phyloP scores from a whole-genome alignment of 495 filamentous ascomycete genomes.

The Lophiotrema nucula region DNA sequence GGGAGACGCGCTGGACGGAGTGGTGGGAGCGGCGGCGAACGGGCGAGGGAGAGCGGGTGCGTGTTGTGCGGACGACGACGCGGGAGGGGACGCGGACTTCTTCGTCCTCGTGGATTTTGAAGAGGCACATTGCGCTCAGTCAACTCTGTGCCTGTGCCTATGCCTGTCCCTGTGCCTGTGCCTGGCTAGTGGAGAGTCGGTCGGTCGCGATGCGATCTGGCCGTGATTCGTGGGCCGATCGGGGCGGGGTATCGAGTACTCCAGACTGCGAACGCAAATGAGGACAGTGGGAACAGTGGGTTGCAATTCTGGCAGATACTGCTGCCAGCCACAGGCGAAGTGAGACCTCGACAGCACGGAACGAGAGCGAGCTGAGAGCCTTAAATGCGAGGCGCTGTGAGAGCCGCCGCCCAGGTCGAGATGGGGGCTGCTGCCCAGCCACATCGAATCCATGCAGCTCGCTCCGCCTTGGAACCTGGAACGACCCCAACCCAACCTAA shows the following conservation, averaged over 20 bases:
- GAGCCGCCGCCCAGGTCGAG: neutral
- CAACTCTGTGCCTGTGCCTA: too few species aligned
- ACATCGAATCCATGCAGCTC: neutral
- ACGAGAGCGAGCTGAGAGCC: conserved; percentile 11
- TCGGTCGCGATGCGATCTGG: conserved; percentile 16
- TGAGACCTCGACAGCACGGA: neutral
- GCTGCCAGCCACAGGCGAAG: neutral
- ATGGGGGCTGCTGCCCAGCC: conserved; percentile 13
- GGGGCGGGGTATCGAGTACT: conserved; percentile 5
- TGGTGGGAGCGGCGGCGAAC: conserved; percentile 12
- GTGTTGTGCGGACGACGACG: conserved; percentile 14
- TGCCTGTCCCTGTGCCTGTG: neutral
- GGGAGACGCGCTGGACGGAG: conserved; percentile 20
- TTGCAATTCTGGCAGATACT: neutral
- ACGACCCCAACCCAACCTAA: too few species aligned
- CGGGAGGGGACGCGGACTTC: conserved; percentile 35
- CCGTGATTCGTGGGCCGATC: conserved; percentile 25
- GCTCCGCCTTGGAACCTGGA: conserved; percentile 20
- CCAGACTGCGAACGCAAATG: too few species aligned
- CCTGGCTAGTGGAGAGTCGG: neutral
- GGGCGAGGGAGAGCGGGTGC: conserved; percentile 15
- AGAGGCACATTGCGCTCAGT: conserved; percentile 40
- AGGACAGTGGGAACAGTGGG: neutral
- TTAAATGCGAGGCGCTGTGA: neutral
- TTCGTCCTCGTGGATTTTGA: conserved; percentile 42